Conservation (phyloP, 2,329 filamentous ascomycete species). For the Diaporthe citri region DNA sequence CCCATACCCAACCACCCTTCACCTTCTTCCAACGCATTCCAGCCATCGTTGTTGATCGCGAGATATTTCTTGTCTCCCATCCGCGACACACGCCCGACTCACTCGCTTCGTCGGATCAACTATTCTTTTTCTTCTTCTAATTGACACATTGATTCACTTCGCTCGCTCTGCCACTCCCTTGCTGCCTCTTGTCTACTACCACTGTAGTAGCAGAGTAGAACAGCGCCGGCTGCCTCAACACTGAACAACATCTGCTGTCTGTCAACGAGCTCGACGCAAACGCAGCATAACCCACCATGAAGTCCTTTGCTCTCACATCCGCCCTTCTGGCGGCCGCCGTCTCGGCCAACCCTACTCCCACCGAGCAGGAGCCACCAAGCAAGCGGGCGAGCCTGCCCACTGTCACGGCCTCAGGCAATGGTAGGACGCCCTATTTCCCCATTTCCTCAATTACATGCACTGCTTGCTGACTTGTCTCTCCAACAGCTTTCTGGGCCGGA, state of each 20-base stretch:
- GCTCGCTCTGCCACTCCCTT: conserved; percentile 24
- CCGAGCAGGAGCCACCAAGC: conserved; percentile 59
- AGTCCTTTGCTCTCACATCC: conserved; percentile 60
- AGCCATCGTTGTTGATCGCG: conserved; percentile 10
- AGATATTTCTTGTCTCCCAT: conserved; percentile 27
- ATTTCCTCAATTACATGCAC: too few relatives aligned
- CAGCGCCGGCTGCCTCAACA: not conserved
- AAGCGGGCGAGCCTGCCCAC: conserved; percentile 64
- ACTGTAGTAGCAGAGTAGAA: not conserved
- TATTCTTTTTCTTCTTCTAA: conserved; percentile 31
- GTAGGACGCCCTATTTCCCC: conserved; percentile 50
- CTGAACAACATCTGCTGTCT: not conserved
- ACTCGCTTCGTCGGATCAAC: conserved; percentile 39
- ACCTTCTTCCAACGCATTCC: conserved; percentile 22
- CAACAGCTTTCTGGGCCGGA: conserved; percentile 67
- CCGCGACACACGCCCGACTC: conserved; percentile 31
- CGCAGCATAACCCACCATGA: conserved; percentile 57
- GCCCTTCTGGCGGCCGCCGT: conserved; percentile 62
- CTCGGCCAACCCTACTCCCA: conserved; percentile 63
- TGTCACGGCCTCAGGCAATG: conserved; percentile 69
- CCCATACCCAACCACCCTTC: conserved; percentile 1
- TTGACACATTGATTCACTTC: conserved; percentile 29
- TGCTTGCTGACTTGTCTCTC: not conserved
- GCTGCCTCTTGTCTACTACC: conserved; percentile 2
- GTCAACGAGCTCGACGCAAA: not conserved